A percentile compares a stretch with the other conserved stretches of the same genome.
Evolutionary conservation across 164 flowering plant species (phyloP).

Genomic region (Tetracentron sinense): DNA sequence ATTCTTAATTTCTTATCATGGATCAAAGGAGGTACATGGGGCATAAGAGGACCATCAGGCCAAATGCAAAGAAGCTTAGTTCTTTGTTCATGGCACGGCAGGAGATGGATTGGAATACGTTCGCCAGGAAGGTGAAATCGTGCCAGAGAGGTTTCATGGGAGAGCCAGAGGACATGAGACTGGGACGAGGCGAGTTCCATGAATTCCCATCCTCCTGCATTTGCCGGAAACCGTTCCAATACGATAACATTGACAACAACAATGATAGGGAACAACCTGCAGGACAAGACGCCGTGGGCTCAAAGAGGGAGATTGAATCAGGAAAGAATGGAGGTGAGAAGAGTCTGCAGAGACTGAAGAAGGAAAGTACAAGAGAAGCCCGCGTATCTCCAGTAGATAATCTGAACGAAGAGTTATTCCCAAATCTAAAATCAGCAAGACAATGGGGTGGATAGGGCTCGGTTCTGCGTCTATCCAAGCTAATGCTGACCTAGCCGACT

Average conservation of each 20-base stretch:
- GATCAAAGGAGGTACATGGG: slow-evolving; percentile 88
- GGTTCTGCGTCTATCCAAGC: neutral
- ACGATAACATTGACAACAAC: neutral
- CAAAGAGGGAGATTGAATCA: slow-evolving; percentile 1
- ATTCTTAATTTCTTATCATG: slow-evolving; percentile 11
- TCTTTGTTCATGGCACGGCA: slow-evolving; percentile 57
- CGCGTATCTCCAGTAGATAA: no score
- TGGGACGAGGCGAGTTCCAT: slow-evolving; percentile 84
- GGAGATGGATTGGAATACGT: slow-evolving; percentile 69
- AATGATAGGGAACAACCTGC: slow-evolving; percentile 1
- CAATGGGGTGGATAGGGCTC: no score
- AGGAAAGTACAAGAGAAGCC: no score
- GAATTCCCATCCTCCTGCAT: slow-evolving; percentile 85
- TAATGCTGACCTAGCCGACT: neutral
- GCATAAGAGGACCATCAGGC: slow-evolving; percentile 90
- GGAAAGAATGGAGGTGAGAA: slow-evolving; percentile 9
- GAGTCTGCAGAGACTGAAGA: slow-evolving; percentile 5
- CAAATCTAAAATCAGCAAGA: no score
- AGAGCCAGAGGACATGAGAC: slow-evolving; percentile 89
- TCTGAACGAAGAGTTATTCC: no score
- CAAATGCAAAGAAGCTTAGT: slow-evolving; percentile 90
- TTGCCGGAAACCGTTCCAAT: slow-evolving; percentile 46
- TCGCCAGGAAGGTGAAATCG: slow-evolving; percentile 65
- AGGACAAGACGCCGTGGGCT: neutral
- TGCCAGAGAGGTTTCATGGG: slow-evolving; percentile 94